phyloP scores from a whole-genome alignment of 2,329 filamentous ascomycete species.

The Aspergillus sclerotialis region DNA sequence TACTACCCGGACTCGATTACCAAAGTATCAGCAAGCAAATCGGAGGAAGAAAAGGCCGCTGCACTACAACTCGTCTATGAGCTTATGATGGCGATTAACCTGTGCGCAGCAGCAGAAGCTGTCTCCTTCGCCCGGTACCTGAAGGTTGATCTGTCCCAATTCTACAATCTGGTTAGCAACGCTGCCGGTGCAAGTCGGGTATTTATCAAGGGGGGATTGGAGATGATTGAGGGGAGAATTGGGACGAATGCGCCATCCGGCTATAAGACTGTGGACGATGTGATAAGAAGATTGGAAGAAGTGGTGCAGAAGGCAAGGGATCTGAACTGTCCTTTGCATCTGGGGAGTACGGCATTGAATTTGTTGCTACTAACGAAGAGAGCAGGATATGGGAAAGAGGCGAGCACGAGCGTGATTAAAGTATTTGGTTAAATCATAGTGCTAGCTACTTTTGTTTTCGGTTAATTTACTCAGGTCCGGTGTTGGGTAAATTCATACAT shows the following conservation, averaged over 20 bases:
- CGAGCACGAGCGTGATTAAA: conserved; percentile 26
- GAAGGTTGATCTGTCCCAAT: conserved; percentile 38
- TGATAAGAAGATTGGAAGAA: conserved; percentile 30
- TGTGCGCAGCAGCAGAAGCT: conserved; percentile 44
- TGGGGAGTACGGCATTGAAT: conserved; percentile 31
- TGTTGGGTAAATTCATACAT: background rate
- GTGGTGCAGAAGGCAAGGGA: conserved; percentile 38
- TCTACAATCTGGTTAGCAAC: conserved; percentile 41
- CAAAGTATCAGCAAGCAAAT: conserved; percentile 26
- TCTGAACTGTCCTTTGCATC: conserved; percentile 30
- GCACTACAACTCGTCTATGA: conserved; percentile 37
- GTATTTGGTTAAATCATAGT: conserved; percentile 17
- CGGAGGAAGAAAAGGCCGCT: conserved; percentile 24
- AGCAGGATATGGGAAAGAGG: conserved; percentile 22
- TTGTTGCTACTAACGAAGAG: conserved; percentile 26
- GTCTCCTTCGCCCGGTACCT: conserved; percentile 42
- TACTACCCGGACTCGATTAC: conserved; percentile 40
- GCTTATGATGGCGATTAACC: conserved; percentile 41
- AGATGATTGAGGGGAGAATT: conserved; percentile 28
- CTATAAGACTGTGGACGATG: conserved; percentile 31
- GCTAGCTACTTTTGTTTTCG: too few relatives aligned
- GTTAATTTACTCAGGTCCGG: too few relatives aligned
- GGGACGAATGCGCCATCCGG: conserved; percentile 20
- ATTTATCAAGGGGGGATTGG: conserved; percentile 34
- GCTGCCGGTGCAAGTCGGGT: conserved; percentile 42